These are phyloP conservation scores for Phellopilus nigrolimitatus DNA, from an alignment of 1,284 basidiomycete species.

Conservation along the genomic window DNA sequence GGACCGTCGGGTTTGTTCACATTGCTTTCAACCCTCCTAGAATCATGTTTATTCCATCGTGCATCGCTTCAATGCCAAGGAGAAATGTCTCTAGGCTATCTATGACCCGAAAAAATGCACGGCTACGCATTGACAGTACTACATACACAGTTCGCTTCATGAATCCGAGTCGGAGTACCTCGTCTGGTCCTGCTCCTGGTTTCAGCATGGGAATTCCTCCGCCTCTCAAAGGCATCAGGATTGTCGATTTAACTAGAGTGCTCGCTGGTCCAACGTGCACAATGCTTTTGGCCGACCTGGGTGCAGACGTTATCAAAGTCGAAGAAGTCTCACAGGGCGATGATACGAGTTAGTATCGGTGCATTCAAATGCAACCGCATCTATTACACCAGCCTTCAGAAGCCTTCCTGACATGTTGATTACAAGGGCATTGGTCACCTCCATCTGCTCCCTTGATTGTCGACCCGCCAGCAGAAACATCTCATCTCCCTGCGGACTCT, in stretches of 20 bases:
- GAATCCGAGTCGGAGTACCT: too few species aligned
- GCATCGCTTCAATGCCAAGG: too few species aligned
- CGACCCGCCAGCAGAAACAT: conserved; percentile 45
- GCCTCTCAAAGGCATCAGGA: conserved; percentile 73
- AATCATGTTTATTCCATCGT: too few species aligned
- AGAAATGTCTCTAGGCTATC: too few species aligned
- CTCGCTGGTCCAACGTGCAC: conserved; percentile 87
- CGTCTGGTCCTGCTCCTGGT: too few species aligned
- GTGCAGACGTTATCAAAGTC: conserved; percentile 90
- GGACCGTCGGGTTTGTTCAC: too few species aligned
- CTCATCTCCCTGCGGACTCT: conserved; percentile 82
- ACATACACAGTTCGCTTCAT: too few species aligned
- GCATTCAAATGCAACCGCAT: background rate
- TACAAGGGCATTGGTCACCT: conserved; percentile 72
- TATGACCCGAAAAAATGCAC: too few species aligned
- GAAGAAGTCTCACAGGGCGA: conserved; percentile 81
- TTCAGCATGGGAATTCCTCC: conserved; percentile 53
- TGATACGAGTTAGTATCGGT: conserved; percentile 67
- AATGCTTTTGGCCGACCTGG: conserved; percentile 85
- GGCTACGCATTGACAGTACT: too few species aligned
- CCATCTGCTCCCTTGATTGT: conserved; percentile 63
- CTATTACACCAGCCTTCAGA: background rate
- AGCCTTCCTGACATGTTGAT: background rate
- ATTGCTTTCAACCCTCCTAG: too few species aligned
- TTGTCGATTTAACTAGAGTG: conserved; percentile 85